phyloP scores from a whole-genome alignment of 1,284 basidiomycete genomes.

The Inonotus obliquus region DNA sequence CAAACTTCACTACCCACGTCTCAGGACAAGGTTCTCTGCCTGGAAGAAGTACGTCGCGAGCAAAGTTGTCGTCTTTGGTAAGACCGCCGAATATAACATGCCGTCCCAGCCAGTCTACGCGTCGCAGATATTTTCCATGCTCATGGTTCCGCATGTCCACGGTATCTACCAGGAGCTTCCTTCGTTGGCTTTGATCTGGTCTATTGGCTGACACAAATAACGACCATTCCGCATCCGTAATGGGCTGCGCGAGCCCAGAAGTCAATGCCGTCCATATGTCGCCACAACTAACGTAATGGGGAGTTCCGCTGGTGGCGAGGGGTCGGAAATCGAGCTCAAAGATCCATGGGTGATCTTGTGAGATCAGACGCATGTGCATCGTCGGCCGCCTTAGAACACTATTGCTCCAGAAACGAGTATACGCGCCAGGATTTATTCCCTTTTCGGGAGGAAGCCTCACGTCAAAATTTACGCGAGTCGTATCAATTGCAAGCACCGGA shows the following conservation, averaged over 20 bases:
- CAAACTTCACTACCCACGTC: constrained; percentile 36
- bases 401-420: constrained; percentile 3
- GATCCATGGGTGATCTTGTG: constrained; percentile 22
- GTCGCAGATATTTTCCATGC: constrained; percentile 22
- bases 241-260: constrained; percentile 41
- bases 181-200: constrained; percentile 34
- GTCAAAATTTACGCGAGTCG: constrained; percentile 14
- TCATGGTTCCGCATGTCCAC: constrained; percentile 24
- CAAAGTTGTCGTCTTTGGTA: constrained; percentile 50
- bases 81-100: constrained; percentile 51
- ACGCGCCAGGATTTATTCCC: constrained; percentile 8
- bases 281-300: constrained; percentile 41
- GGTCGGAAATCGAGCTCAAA: constrained; percentile 17
- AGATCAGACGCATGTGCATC: constrained; percentile 19
- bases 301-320: neutral
- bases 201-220: constrained; percentile 34
- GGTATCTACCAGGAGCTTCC: constrained; percentile 35
- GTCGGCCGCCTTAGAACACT: constrained; percentile 1
- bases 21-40: constrained; percentile 32
- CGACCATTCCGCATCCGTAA: constrained; percentile 61
- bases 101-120: constrained; percentile 55
- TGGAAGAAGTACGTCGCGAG: constrained; percentile 43
- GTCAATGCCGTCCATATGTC: constrained; percentile 50
- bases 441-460: constrained; percentile 8
- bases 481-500: constrained; percentile 13